A percentile compares a stretch with the other conserved stretches of the same genome.
These are phyloP conservation scores for Claviceps sp. DNA, from an alignment of 2,329 filamentous ascomycete species.

Conservation along the genomic window DNA sequence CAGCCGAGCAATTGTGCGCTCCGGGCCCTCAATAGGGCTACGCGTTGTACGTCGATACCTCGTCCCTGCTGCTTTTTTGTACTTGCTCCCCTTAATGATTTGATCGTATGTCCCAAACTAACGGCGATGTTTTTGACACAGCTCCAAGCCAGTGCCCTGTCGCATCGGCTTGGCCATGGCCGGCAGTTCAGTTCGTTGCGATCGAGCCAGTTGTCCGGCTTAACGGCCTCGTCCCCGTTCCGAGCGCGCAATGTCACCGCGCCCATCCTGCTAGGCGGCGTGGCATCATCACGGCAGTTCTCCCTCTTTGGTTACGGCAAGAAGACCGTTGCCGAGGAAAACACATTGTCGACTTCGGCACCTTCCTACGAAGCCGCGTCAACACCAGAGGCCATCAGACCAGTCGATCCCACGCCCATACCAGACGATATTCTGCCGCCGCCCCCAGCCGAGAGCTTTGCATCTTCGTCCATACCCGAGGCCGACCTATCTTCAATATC, in stretches of 20 bases:
- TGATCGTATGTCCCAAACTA: background rate
- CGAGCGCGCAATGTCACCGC: slow-evolving; percentile 11
- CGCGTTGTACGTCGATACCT: slow-evolving; percentile 12
- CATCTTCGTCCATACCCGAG: slow-evolving; percentile 14
- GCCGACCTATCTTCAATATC: slow-evolving; percentile 21
- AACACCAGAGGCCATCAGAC: slow-evolving; percentile 7
- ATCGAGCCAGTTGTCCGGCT: slow-evolving; percentile 9
- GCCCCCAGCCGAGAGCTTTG: slow-evolving; percentile 10
- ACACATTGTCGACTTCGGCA: slow-evolving; percentile 5
- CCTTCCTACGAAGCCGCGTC: slow-evolving; percentile 7
- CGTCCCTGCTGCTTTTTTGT: too few species aligned
- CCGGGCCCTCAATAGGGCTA: slow-evolving; percentile 20
- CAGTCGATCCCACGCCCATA: slow-evolving; percentile 4
- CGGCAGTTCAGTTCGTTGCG: slow-evolving; percentile 21
- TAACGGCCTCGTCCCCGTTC: slow-evolving; percentile 12
- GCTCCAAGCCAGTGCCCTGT: slow-evolving; percentile 14
- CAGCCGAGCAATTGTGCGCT: slow-evolving; percentile 30
- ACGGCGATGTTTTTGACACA: slow-evolving; percentile 1
- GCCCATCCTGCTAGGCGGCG: slow-evolving; percentile 18
- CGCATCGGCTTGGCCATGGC: slow-evolving; percentile 19
- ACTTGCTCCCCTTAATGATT: background rate
- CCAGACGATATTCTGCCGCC: slow-evolving; percentile 8
- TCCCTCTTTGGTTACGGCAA: slow-evolving; percentile 23
- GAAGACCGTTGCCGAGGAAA: slow-evolving; percentile 11
- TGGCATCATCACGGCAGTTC: slow-evolving; percentile 17